Conservation (phyloP, 495 filamentous ascomycete species). For the Choiromyces venosus region DNA sequence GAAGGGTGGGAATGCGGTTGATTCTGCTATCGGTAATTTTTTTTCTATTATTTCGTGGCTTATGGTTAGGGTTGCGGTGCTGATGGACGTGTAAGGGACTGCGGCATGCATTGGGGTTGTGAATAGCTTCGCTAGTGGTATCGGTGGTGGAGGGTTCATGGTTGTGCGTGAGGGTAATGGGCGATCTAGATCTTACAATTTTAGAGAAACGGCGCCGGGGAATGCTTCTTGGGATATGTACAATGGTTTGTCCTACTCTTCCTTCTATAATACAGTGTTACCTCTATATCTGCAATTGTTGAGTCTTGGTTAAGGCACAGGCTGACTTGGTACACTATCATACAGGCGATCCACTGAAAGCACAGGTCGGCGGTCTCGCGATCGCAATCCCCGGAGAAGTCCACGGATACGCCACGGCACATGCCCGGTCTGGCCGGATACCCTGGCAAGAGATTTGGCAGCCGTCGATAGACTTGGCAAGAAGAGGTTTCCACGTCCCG, state of each 20-base stretch:
- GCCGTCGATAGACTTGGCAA: slow-evolving; percentile 30
- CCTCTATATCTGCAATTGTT: not conserved
- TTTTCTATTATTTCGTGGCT: not conserved
- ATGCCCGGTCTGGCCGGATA: slow-evolving; percentile 30
- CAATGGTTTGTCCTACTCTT: slow-evolving; percentile 25
- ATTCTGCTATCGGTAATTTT: slow-evolving; percentile 37
- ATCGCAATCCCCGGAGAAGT: slow-evolving; percentile 39
- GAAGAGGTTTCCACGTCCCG: slow-evolving; percentile 31
- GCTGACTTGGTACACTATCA: not conserved
- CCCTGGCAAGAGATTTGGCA: slow-evolving; percentile 40
- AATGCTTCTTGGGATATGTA: slow-evolving; percentile 38
- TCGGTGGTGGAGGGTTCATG: slow-evolving; percentile 42
- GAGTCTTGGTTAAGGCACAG: not conserved
- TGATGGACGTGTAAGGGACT: slow-evolving; percentile 22
- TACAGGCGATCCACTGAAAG: slow-evolving; percentile 29
- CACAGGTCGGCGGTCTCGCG: slow-evolving; percentile 35
- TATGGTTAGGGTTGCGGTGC: not conserved
- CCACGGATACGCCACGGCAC: slow-evolving; percentile 35
- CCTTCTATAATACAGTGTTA: not conserved
- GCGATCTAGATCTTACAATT: slow-evolving; percentile 39
- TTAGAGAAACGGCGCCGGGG: slow-evolving; percentile 37
- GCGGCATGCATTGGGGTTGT: slow-evolving; percentile 37
- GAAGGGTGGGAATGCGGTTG: slow-evolving; percentile 40
- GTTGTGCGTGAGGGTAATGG: slow-evolving; percentile 34
- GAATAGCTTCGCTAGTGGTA: slow-evolving; percentile 38